Percentiles rank a stretch among this genome's conserved stretches.
Evolutionary conservation across 2,329 filamentous ascomycete genomes (phyloP).

Genomic region (Ascochyta koolunga): DNA sequence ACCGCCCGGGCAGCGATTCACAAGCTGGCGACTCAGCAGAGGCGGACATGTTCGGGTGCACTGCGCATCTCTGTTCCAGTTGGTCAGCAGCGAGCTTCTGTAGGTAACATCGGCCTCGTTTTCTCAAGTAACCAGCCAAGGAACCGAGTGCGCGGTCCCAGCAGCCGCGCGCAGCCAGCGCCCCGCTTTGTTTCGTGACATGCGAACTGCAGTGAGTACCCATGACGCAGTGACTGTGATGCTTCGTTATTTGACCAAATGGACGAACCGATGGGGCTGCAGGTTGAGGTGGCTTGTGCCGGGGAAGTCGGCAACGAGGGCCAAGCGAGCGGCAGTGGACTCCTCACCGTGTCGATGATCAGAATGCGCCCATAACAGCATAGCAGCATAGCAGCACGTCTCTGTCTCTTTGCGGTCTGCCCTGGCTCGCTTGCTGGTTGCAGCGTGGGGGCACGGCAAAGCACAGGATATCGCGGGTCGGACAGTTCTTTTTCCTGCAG

Average conservation of each 20-base stretch:
- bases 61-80: constrained; percentile 24
- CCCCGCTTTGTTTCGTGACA: constrained; percentile 28
- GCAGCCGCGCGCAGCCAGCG: constrained; percentile 30
- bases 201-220: constrained; percentile 20
- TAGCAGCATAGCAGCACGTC: too few species aligned
- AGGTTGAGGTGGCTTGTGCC: constrained; percentile 12
- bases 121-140: constrained; percentile 39
- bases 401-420: constrained; percentile 10
- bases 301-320: constrained; percentile 41
- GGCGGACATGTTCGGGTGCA: constrained; percentile 46
- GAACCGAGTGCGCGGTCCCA: constrained; percentile 37
- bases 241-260: constrained; percentile 12
- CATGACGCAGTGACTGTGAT: constrained; percentile 29
- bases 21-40: constrained; percentile 38
- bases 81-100: constrained; percentile 31
- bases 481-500: constrained; percentile 39
- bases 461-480: constrained; percentile 31
- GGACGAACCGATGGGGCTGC: constrained; percentile 2
- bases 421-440: constrained; percentile 37
- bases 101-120: constrained; percentile 47
- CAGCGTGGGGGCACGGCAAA: constrained; percentile 31
- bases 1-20: constrained; percentile 22
- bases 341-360: constrained; percentile 12
- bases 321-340: constrained; percentile 32
- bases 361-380: constrained; percentile 15